Conservation (phyloP, 371 early-diverging fungal genomes). For the Mucor saturninus region DNA sequence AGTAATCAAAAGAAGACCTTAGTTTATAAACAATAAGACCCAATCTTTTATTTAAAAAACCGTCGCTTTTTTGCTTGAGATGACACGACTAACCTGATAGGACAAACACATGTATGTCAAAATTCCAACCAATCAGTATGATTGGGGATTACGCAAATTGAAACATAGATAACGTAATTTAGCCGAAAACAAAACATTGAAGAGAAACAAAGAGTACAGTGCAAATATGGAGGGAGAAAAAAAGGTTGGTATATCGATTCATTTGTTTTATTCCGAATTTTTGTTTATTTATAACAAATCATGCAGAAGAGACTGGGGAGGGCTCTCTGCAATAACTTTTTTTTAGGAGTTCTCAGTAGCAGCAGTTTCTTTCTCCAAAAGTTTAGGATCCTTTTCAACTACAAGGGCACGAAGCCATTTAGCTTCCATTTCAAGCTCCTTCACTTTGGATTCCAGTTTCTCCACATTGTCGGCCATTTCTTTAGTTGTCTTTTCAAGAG, state of each 20-base stretch:
- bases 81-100: no score
- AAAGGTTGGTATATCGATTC: background rate
- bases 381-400: slow-evolving; percentile 67
- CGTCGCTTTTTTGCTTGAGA: no score
- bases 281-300: slow-evolving; percentile 1
- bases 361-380: slow-evolving; percentile 12
- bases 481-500: slow-evolving; percentile 75
- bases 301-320: background rate
- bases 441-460: slow-evolving; percentile 67
- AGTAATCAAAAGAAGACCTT: no score
- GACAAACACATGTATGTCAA: no score
- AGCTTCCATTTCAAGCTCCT: slow-evolving; percentile 86
- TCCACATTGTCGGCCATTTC: slow-evolving; percentile 77
- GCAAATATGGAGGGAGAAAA: background rate
- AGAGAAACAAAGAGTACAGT: background rate
- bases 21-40: no score
- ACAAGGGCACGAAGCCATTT: slow-evolving; percentile 87
- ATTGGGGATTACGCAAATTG: background rate
- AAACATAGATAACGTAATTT: slow-evolving; percentile 1
- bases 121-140: background rate
- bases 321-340: background rate
- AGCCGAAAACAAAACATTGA: background rate
- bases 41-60: no score
- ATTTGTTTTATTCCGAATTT: background rate
- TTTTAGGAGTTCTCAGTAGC: background rate